phyloP scores from a whole-genome alignment of 75 land plant species.

The Selaginella tamariscina region DNA sequence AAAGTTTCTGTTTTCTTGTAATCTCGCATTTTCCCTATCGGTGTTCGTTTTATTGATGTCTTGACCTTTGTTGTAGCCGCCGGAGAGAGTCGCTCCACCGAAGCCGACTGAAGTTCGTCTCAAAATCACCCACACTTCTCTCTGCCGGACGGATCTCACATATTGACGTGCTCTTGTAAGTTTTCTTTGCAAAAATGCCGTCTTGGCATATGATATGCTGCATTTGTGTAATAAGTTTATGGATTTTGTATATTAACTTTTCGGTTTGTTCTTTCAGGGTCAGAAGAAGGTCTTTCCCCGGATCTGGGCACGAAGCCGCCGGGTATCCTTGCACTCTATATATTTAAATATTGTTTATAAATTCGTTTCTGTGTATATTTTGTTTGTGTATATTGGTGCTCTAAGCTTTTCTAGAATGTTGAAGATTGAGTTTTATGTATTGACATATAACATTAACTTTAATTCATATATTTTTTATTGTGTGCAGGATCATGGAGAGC shows the following conservation, averaged over 20 bases:
- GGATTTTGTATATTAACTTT: not conserved
- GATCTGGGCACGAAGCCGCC: conserved; percentile 80
- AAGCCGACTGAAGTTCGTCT: conserved; percentile 3
- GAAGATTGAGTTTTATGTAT: no score
- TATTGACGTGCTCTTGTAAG: not conserved
- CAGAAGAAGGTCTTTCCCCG: no score
- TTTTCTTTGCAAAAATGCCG: no score
- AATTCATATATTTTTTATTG: not conserved
- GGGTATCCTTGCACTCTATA: no score
- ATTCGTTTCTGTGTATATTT: no score
- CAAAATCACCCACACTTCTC: not conserved
- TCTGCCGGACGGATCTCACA: not conserved
- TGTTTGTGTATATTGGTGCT: no score
- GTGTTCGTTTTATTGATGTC: no score
- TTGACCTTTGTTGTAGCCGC: conserved; percentile 20
- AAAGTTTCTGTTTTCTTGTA: not conserved
- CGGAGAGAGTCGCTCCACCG: not conserved
- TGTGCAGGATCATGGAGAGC: conserved; percentile 65
- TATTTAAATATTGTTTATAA: no score
- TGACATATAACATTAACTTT: not conserved
- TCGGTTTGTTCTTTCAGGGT: conserved; percentile 16
- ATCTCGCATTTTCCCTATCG: no score
- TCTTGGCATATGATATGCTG: conserved; percentile 28
- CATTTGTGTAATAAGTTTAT: not conserved
- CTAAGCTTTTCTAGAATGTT: no score